A percentile compares a stretch with the other conserved stretches of the same genome.
phyloP scores from a whole-genome alignment of 2,329 filamentous ascomycete species.

The Leptographium galeiforme region DNA sequence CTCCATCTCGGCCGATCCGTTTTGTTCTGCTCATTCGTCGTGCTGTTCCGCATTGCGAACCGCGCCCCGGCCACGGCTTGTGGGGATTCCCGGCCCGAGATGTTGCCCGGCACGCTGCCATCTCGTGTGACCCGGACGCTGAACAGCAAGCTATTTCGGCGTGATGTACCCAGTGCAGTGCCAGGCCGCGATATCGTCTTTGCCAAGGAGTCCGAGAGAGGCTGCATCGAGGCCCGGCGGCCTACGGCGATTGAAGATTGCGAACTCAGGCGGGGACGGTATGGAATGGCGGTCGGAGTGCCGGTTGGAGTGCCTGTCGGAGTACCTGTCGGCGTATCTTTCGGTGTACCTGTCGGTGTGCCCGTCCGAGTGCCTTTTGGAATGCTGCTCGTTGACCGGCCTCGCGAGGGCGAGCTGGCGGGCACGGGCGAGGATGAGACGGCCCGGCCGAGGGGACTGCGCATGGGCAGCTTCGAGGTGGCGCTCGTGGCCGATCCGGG shows the following conservation, averaged over 20 bases:
- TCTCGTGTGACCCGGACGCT: conserved; percentile 24
- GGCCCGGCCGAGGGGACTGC: conserved; percentile 32
- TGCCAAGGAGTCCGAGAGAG: conserved; percentile 19
- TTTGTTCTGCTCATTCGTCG: conserved; percentile 18
- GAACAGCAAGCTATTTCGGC: conserved; percentile 37
- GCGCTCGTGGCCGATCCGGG: conserved; percentile 12
- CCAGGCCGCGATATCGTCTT: conserved; percentile 30
- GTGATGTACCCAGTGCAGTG: conserved; percentile 39
- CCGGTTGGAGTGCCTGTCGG: too few species aligned
- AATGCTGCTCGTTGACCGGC: conserved; percentile 27
- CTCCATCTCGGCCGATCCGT: conserved; percentile 35
- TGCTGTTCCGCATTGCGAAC: conserved; percentile 28
- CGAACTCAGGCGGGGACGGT: conserved; percentile 29
- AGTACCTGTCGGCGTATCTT: too few species aligned
- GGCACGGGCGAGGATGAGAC: conserved; percentile 33
- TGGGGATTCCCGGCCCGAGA: conserved; percentile 32
- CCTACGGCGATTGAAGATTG: conserved; percentile 30
- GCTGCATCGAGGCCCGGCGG: conserved; percentile 41
- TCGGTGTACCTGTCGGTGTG: too few species aligned
- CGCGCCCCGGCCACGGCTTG: conserved; percentile 31
- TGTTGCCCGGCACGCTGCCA: conserved; percentile 17
- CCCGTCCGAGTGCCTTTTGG: too few species aligned
- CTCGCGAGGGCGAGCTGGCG: conserved; percentile 27
- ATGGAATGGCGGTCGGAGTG: conserved; percentile 24
- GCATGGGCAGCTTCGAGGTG: conserved; percentile 35